phyloP scores from a whole-genome alignment of 805 yeast species.

The Wickerhamomyces subpelliculosus region DNA sequence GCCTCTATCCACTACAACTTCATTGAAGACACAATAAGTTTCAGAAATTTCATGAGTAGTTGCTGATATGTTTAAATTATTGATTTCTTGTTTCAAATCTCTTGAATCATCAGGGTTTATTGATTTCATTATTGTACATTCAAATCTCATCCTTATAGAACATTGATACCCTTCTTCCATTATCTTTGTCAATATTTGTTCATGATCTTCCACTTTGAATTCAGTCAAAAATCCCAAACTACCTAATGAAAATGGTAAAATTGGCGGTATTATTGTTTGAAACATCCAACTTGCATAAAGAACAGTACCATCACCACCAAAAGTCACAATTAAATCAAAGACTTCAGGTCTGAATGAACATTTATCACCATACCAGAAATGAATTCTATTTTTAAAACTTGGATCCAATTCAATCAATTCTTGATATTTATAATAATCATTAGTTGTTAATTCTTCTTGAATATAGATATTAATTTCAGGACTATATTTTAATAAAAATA shows the following conservation, averaged over 20 bases:
- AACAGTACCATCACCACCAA: conserved; percentile 74
- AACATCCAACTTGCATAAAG: conserved; percentile 57
- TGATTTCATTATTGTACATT: conserved; percentile 40
- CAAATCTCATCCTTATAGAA: conserved; percentile 43
- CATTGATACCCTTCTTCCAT: conserved; percentile 38
- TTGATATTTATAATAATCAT: conserved; percentile 6
- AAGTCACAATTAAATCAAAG: conserved; percentile 52
- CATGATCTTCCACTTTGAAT: conserved; percentile 37
- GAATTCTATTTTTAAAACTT: conserved; percentile 6
- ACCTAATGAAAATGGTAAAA: conserved; percentile 58
- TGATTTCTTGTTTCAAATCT: conserved; percentile 20
- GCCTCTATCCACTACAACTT: conserved; percentile 45
- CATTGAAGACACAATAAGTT: conserved; percentile 39
- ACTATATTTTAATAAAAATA: conserved; percentile 16
- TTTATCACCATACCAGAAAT: conserved; percentile 20
- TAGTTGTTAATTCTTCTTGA: conserved; percentile 12
- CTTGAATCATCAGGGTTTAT: conserved; percentile 7
- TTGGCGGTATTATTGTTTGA: conserved; percentile 56
- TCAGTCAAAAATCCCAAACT: conserved; percentile 58
- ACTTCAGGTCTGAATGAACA: conserved; percentile 24
- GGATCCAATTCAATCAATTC: conserved; percentile 6
- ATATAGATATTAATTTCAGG: conserved; percentile 13
- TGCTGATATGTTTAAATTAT: conserved; percentile 10
- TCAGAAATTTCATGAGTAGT: conserved; percentile 26
- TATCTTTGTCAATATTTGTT: conserved; percentile 28